Base-by-base conservation (phyloP, 495 filamentous ascomycete species). In the Apiosordaria backusii region DNA sequence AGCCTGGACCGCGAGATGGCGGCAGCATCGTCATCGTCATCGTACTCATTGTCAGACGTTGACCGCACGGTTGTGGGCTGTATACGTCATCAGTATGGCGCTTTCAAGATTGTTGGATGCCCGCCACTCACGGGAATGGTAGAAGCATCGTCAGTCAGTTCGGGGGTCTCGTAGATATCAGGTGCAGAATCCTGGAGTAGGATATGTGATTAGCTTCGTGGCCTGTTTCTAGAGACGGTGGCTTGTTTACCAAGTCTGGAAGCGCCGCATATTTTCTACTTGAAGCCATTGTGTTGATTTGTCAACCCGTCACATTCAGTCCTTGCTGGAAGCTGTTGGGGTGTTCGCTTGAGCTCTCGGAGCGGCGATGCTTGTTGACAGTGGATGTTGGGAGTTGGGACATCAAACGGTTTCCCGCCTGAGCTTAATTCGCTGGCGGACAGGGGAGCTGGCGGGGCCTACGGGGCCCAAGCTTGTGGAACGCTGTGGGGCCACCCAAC, bases 101-200 rank as follows among this genome's bases (percentile, higher is more conserved):
- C 35, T 52, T 58, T 74, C 45, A 65, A 18, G 15, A n/a, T 23
- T 22, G 16, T 0, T 7, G 0, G 58, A 60, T 72, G 72, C 64
- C 57, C 15, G 18, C 25, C 53, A 72, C 79, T 68, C 73, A 96
- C 91, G 29, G 86, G 91, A 65, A 92, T 75, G 50, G 93, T 97
- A 26, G 92, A 96, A 61, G 84, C 88, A 74, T 95, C 93, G 71
- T 97, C 92, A 24, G 87, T 92, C 69, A 97, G 81, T 65, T 95
- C 92, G 71, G 93, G 93, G 57, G 93, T 97, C 79, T 97, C 93
- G 80, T 97, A 97, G 71, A 96, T 90, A 74, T 97, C 93, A 76
- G 93, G 93, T 24, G 92, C 91, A 24, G 87, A 88, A 74, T 97
- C 93, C 92, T 95, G 66, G 50, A 10, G 10, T 35, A 7, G 15